These are phyloP conservation scores for Diaporthe sp. DNA, from an alignment of 2,329 filamentous ascomycete genomes.

Conservation along the genomic window DNA sequence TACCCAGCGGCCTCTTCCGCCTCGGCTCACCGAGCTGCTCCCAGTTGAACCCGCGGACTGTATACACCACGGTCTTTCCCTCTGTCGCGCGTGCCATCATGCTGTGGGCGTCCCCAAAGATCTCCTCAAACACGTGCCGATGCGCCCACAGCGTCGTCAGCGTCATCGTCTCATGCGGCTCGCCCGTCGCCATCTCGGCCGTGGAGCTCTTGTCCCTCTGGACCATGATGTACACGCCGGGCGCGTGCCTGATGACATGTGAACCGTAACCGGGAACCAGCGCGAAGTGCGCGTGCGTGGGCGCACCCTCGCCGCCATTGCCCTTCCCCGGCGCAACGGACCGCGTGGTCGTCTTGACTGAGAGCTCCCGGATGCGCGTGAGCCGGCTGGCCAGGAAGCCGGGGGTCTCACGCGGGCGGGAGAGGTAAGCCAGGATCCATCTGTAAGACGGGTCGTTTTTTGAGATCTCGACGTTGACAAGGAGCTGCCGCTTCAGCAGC, in stretches of 20 bases:
- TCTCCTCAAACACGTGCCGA: slow-evolving; percentile 87
- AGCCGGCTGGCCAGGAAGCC: slow-evolving; percentile 71
- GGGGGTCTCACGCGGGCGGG: slow-evolving; percentile 77
- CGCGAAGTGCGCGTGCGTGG: slow-evolving; percentile 83
- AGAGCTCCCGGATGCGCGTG: slow-evolving; percentile 71
- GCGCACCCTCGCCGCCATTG: slow-evolving; percentile 75
- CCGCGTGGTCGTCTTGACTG: slow-evolving; percentile 64
- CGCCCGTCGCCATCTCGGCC: slow-evolving; percentile 83
- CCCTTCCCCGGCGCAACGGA: slow-evolving; percentile 69
- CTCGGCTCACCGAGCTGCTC: slow-evolving; percentile 84
- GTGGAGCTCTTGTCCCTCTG: slow-evolving; percentile 88
- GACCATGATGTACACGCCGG: slow-evolving; percentile 86
- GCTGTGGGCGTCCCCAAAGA: slow-evolving; percentile 88
- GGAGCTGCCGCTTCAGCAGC: slow-evolving; percentile 84
- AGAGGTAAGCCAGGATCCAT: slow-evolving; percentile 96
- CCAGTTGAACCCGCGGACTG: slow-evolving; percentile 88
- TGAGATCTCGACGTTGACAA: slow-evolving; percentile 96
- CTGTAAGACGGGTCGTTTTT: slow-evolving; percentile 93
- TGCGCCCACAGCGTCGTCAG: slow-evolving; percentile 92
- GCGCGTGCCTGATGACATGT: slow-evolving; percentile 86
- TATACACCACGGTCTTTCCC: slow-evolving; percentile 94
- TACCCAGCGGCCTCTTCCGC: slow-evolving; percentile 87
- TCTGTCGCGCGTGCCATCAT: slow-evolving; percentile 85
- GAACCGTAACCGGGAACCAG: slow-evolving; percentile 91
- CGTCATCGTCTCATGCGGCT: slow-evolving; percentile 94